A percentile compares a stretch with the other conserved stretches of the same genome.
Conservation (phyloP, 2,329 filamentous ascomycete species). For the Hypoxylon sp. region DNA sequence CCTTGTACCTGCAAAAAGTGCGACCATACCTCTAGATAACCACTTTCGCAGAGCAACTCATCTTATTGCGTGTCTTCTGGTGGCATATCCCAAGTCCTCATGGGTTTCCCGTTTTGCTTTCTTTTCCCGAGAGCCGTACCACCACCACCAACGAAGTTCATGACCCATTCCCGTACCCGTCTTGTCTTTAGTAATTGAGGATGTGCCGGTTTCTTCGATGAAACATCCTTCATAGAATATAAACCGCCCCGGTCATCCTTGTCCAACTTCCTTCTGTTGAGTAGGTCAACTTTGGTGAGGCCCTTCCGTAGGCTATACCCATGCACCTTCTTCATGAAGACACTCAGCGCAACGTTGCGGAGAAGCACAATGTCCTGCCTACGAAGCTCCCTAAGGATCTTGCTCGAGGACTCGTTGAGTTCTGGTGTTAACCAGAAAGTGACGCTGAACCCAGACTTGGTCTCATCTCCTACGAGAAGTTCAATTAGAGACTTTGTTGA, state of each 20-base stretch:
- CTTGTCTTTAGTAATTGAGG: constrained; percentile 74
- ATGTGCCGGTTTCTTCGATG: constrained; percentile 55
- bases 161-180: constrained; percentile 81
- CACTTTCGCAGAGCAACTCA: constrained; percentile 28
- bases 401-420: constrained; percentile 43
- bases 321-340: constrained; percentile 83
- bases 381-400: constrained; percentile 64
- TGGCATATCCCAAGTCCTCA: constrained; percentile 55
- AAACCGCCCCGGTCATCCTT: constrained; percentile 68
- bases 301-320: constrained; percentile 84
- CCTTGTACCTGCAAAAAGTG: not conserved
- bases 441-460: constrained; percentile 82
- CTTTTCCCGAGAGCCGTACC: constrained; percentile 48
- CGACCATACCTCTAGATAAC: not conserved
- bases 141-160: constrained; percentile 73
- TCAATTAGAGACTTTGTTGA: constrained; percentile 78
- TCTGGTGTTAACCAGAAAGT: constrained; percentile 81
- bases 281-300: constrained; percentile 77
- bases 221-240: constrained; percentile 69
- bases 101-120: constrained; percentile 47
- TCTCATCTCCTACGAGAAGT: constrained; percentile 87
- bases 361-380: constrained; percentile 84
- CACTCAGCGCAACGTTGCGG: constrained; percentile 82
- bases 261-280: constrained; percentile 71
- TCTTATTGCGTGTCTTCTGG: constrained; percentile 53